These are phyloP conservation scores for Pyricularia grisea DNA, from an alignment of 2,329 filamentous ascomycete species.

Conservation along the genomic window DNA sequence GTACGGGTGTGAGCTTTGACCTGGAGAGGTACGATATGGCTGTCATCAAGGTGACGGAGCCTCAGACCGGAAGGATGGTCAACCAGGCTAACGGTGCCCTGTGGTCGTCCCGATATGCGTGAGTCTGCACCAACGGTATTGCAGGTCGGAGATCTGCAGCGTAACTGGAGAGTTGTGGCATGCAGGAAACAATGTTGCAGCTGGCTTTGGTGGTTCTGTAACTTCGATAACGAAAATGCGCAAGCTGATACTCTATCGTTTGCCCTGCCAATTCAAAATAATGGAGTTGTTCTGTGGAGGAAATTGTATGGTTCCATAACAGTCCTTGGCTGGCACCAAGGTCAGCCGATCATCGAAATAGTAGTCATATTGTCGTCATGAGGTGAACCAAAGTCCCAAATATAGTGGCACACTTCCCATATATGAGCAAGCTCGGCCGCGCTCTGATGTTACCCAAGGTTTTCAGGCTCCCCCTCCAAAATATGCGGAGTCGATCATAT, in stretches of 20 bases:
- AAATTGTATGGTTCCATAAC: neutral
- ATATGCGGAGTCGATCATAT: no score
- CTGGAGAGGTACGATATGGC: constrained; percentile 7
- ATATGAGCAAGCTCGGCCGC: no score
- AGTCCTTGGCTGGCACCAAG: no score
- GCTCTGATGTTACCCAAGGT: no score
- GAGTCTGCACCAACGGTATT: neutral
- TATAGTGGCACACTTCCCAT: no score
- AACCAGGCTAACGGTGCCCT: neutral
- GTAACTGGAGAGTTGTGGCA: neutral
- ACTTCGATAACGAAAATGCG: neutral
- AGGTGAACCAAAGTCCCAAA: neutral
- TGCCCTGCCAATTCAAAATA: neutral
- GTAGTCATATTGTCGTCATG: neutral
- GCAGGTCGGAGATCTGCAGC: no score
- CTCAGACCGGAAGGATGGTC: neutral
- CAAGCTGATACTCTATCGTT: neutral
- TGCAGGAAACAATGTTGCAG: neutral
- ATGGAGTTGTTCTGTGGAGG: neutral
- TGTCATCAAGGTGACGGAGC: neutral
- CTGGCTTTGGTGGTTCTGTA: no score
- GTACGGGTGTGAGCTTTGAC: constrained; percentile 11
- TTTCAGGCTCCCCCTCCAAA: no score
- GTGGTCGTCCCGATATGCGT: neutral
- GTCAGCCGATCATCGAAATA: no score